These are phyloP conservation scores for Sphagnum fallax DNA, from an alignment of 228 moss, liverwort and hornwort genomes.

Conservation along the genomic window DNA sequence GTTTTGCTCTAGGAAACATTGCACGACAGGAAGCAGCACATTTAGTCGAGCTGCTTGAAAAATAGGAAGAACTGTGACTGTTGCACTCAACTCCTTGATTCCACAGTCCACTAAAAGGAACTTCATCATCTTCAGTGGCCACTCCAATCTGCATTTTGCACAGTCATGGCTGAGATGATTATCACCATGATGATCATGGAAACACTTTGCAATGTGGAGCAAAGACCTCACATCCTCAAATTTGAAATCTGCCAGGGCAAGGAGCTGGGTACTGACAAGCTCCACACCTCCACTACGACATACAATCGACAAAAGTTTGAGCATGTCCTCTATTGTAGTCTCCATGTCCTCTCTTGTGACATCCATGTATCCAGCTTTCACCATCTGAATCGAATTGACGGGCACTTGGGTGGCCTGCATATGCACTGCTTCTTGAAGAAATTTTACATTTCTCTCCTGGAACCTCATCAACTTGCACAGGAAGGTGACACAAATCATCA, in stretches of 20 bases:
- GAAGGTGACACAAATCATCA: conserved; percentile 55
- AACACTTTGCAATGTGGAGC: conserved; percentile 37
- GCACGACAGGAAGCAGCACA: conserved; percentile 49
- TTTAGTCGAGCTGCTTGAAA: conserved; percentile 54
- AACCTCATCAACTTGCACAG: conserved; percentile 33
- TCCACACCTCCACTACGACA: conserved; percentile 40
- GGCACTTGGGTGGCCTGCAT: not conserved
- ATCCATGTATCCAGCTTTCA: conserved; percentile 1
- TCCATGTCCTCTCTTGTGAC: conserved; percentile 2
- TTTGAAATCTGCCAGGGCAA: conserved; percentile 27
- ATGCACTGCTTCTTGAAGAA: not conserved
- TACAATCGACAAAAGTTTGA: conserved; percentile 40
- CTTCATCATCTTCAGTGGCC: conserved; percentile 53
- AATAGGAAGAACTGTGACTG: conserved; percentile 48
- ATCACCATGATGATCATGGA: conserved; percentile 21
- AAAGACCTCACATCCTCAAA: conserved; percentile 27
- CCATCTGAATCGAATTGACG: not conserved
- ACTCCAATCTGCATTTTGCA: conserved; percentile 28
- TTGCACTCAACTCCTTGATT: conserved; percentile 32
- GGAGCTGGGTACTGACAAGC: conserved; percentile 16
- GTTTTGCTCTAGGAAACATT: conserved; percentile 45
- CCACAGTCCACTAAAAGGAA: conserved; percentile 50
- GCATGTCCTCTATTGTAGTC: conserved; percentile 46
- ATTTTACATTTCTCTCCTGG: conserved; percentile 18
- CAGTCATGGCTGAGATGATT: conserved; percentile 12